phyloP scores from a whole-genome alignment of 257 asterid genomes.

The Ehretia macrophylla region DNA sequence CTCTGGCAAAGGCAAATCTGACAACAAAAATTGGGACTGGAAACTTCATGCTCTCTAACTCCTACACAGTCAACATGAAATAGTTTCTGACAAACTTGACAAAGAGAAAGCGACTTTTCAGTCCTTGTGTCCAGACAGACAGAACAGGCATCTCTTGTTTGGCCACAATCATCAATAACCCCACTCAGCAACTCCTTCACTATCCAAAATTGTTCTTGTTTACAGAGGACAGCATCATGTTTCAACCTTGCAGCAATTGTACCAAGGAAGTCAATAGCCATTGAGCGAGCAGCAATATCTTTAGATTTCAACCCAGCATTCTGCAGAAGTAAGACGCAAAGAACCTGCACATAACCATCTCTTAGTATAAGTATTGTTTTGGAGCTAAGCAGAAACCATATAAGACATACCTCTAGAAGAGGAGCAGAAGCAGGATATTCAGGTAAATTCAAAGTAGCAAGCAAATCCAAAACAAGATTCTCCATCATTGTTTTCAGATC shows the following conservation, averaged over 20 bases:
- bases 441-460: constrained; percentile 82
- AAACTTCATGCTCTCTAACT: constrained; percentile 55
- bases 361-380: constrained; percentile 24
- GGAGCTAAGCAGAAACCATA: constrained; percentile 9
- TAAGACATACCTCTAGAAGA: constrained; percentile 69
- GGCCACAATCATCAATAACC: constrained; percentile 35
- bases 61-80: constrained; percentile 86
- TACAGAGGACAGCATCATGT: constrained; percentile 72
- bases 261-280: constrained; percentile 99
- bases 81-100: constrained; percentile 72
- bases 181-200: constrained; percentile 51
- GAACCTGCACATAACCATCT: constrained; percentile 60
- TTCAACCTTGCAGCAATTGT: constrained; percentile 95
- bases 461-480: constrained; percentile 91
- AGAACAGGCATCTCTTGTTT: constrained; percentile 54
- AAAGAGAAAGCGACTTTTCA: constrained; percentile 52
- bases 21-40: constrained; percentile 52
- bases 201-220: constrained; percentile 80
- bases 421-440: constrained; percentile 97
- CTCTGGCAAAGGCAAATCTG: constrained; percentile 73
- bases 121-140: constrained; percentile 58
- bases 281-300: constrained; percentile 81
- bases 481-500: constrained; percentile 88
- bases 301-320: constrained; percentile 94
- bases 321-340: constrained; percentile 92